These are phyloP conservation scores for Cyclotella kingstonii DNA, from an alignment of 108 stramenopile genomes.

Conservation along the genomic window DNA sequence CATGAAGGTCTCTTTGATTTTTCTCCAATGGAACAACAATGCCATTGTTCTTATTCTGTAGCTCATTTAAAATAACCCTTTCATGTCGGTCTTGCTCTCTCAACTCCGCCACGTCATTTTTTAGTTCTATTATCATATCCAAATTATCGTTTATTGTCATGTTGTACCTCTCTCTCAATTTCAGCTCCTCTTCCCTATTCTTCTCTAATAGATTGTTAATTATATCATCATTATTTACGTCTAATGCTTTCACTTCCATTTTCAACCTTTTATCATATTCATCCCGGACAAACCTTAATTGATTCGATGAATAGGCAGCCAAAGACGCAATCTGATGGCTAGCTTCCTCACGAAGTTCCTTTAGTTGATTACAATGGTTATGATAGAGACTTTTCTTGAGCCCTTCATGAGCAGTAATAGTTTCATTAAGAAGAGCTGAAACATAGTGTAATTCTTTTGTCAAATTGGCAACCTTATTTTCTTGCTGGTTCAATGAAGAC, in stretches of 20 bases:
- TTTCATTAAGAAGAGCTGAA: conserved; percentile 9
- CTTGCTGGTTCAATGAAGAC: conserved; percentile 10
- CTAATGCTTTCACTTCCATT: conserved; percentile 23
- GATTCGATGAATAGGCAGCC: conserved; percentile 22
- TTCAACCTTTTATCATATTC: conserved; percentile 15
- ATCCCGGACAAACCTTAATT: conserved; percentile 9
- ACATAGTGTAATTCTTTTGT: conserved; percentile 13
- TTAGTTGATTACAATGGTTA: conserved; percentile 3
- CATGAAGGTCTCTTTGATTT: conserved; percentile 10
- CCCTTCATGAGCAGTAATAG: conserved; percentile 16
- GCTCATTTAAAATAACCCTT: conserved; percentile 11
- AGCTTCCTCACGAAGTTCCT: conserved; percentile 29
- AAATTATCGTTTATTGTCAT: conserved; percentile 27
- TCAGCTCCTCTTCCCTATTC: conserved; percentile 18
- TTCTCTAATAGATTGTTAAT: conserved; percentile 18
- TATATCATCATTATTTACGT: conserved; percentile 12
- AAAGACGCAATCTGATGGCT: conserved; percentile 14
- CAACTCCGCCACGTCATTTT: conserved; percentile 21
- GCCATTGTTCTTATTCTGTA: conserved; percentile 19
- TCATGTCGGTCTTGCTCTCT: conserved; percentile 35
- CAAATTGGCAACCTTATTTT: conserved; percentile 17
- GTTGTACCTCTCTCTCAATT: conserved; percentile 19
- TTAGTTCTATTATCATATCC: conserved; percentile 24
- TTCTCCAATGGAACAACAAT: conserved; percentile 30
- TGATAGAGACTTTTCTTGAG: conserved; percentile 19